A percentile compares a stretch with the other conserved stretches of the same genome.
These are phyloP conservation scores for Claviceps purpurea DNA, from an alignment of 2,329 filamentous ascomycete species.

Conservation along the genomic window DNA sequence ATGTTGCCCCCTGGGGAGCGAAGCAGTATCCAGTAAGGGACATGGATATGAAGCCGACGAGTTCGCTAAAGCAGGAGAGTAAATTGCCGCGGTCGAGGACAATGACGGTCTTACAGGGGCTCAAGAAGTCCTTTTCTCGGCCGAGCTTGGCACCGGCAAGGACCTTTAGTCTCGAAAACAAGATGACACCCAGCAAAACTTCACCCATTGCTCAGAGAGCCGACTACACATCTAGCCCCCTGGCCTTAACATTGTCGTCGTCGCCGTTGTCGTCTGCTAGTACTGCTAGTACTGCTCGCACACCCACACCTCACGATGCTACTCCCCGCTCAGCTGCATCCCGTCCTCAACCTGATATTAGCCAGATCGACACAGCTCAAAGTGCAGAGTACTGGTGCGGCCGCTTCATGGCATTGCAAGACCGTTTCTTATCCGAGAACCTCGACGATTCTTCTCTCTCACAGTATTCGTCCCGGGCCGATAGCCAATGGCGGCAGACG, in stretches of 20 bases:
- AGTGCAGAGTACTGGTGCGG: slow-evolving; percentile 47
- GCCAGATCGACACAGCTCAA: slow-evolving; percentile 27
- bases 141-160: slow-evolving; percentile 12
- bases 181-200: neutral
- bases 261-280: neutral
- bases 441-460: slow-evolving; percentile 8
- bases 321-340: neutral
- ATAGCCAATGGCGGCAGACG: neutral
- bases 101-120: slow-evolving; percentile 28
- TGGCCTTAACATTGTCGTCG: neutral
- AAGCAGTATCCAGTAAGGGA: neutral
- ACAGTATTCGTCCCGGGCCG: neutral
- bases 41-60: neutral
- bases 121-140: slow-evolving; percentile 32
- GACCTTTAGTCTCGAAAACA: slow-evolving; percentile 9
- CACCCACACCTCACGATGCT: neutral
- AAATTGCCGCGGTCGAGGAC: slow-evolving; percentile 32
- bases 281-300: neutral
- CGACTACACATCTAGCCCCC: neutral
- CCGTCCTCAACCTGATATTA: slow-evolving; percentile 12
- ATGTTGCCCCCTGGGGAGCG: slow-evolving; percentile 9
- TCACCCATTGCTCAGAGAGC: neutral
- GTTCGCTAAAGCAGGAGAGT: slow-evolving; percentile 4
- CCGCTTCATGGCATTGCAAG: slow-evolving; percentile 43
- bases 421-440: slow-evolving; percentile 25